Conservation (phyloP, 257 asterid genomes). For the Parsonsia alboflavescens region DNA sequence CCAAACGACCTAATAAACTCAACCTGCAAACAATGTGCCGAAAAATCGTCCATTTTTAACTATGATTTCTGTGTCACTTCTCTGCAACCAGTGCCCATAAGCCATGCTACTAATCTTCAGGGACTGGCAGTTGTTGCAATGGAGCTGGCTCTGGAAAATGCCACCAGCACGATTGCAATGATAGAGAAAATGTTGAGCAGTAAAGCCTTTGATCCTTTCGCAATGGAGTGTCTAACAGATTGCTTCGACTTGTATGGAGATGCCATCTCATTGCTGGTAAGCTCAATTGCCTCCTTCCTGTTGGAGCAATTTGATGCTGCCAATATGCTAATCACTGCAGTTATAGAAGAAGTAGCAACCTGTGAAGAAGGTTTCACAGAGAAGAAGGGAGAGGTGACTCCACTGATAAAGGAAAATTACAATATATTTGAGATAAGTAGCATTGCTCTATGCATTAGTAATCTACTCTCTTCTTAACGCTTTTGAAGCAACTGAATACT, state of each 20-base stretch:
- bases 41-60: not conserved
- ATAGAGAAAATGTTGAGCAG: slow-evolving; percentile 18
- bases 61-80: slow-evolving; percentile 3
- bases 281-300: slow-evolving; percentile 16
- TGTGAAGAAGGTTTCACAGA: slow-evolving; percentile 26
- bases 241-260: slow-evolving; percentile 26
- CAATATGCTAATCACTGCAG: slow-evolving; percentile 18
- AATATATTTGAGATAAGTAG: slow-evolving; percentile 21
- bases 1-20: slow-evolving; percentile 19
- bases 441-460: slow-evolving; percentile 19
- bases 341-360: slow-evolving; percentile 15
- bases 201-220: slow-evolving; percentile 15
- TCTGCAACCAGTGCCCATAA: not conserved
- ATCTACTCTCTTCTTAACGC: slow-evolving; percentile 3
- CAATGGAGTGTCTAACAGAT: slow-evolving; percentile 17
- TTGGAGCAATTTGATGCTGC: slow-evolving; percentile 15
- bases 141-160: slow-evolving; percentile 24
- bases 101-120: slow-evolving; percentile 19
- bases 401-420: slow-evolving; percentile 20
- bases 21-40: slow-evolving; percentile 8
- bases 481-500: not conserved
- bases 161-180: slow-evolving; percentile 12
- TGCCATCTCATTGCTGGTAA: slow-evolving; percentile 10
- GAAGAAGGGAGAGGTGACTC: slow-evolving; percentile 18
- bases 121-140: slow-evolving; percentile 18